Base-by-base conservation (phyloP, 441 rosid species). In the Theobroma grandiflorum region DNA sequence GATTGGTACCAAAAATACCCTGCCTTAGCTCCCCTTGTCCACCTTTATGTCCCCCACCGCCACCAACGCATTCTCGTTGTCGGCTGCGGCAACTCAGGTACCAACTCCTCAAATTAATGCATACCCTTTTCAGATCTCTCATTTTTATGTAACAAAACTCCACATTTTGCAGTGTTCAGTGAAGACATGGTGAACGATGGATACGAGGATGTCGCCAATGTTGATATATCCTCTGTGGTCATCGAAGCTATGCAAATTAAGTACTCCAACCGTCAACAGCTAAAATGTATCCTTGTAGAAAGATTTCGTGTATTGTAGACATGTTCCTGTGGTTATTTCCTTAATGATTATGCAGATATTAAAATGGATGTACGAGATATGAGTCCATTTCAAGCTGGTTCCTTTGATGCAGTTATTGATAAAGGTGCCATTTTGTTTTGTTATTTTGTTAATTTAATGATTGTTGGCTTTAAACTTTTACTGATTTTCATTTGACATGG, bases 1-100 rank as follows among this genome's bases (percentile, higher is more conserved):
- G 98, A 95, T 82, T 95, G 98, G 98, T 95, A 93, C 82, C 97
- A 95, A 81, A 95, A 91, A 78, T 95, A 95, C 83, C 77, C 89
- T n/a, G 79, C 96, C 66, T 82, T 95, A 50, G 87, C 96, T 77
- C 97, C 98, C 79, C 92, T 95, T 84, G 83, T 93, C 87, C 88
- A 86, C 66, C 92, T 92, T 77, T 95, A 91, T 84, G 70, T 85
- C 73, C 94, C 97, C 81, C 85, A 78, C 52, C 89, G 82, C 80
- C 77, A 71, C 53, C 88, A 82, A 8, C 89, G 87, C 37, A 71
- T 91, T 86, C 96, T 95, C 84, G 89, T 93, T 82, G 86, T 90
- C 69, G 98, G 98, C 72, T 91, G 96, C 82, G 98, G 98, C 40
- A 95, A 92, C 89, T 95, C 98, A 69, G 94, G 96, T 93, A 37